phyloP scores from a whole-genome alignment of 495 filamentous ascomycete genomes.

The Polyplosphaeria fusca region DNA sequence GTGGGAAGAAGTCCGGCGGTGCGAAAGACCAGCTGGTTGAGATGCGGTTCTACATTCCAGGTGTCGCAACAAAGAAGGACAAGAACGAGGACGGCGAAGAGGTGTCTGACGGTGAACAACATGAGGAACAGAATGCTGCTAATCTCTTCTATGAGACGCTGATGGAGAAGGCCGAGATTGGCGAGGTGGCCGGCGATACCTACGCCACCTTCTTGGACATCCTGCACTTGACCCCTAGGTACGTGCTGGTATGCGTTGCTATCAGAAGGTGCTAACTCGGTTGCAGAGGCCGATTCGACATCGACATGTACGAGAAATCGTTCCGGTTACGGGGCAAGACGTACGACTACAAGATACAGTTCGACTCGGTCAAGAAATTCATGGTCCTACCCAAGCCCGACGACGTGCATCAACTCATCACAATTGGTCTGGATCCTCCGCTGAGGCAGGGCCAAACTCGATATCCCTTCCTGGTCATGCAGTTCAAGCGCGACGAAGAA shows the following conservation, averaged over 20 bases:
- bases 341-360: conserved; percentile 99
- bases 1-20: conserved; percentile 83
- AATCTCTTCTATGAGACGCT: conserved; percentile 94
- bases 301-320: conserved; percentile 98
- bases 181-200: conserved; percentile 94
- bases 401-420: conserved; percentile 90
- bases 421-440: conserved; percentile 91
- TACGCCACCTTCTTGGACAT: conserved; percentile 97
- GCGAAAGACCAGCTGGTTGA: conserved; percentile 91
- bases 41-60: conserved; percentile 98
- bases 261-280: too few species aligned
- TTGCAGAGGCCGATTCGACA: conserved; percentile 98
- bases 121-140: conserved; percentile 69
- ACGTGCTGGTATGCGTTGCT: conserved; percentile 28
- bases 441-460: conserved; percentile 96
- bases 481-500: conserved; percentile 97
- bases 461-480: conserved; percentile 99
- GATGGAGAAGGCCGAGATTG: conserved; percentile 99
- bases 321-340: conserved; percentile 98
- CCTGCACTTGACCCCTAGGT: conserved; percentile 91
- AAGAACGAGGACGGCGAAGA: conserved; percentile 47
- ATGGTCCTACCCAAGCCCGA: conserved; percentile 97
- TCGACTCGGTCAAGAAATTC: conserved; percentile 96
- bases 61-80: conserved; percentile 79
- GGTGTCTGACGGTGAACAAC: conserved; percentile 49